These are phyloP conservation scores for Tuber microsphaerosporum DNA, from an alignment of 495 filamentous ascomycete genomes.

Conservation along the genomic window DNA sequence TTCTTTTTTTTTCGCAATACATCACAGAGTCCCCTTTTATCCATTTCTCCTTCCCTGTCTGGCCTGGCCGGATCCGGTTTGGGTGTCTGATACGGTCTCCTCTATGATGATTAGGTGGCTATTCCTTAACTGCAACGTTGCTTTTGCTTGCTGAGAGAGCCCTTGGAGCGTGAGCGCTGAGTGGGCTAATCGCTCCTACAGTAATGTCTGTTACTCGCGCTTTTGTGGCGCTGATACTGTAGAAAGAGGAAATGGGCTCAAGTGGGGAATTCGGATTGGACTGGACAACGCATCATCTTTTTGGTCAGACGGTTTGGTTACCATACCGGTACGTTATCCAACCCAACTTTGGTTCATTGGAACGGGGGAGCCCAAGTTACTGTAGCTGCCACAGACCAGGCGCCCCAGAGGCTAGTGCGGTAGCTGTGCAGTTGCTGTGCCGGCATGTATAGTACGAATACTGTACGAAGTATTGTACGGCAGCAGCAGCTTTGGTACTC, in stretches of 20 bases:
- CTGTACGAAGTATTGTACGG: neutral
- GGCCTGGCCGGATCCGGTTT: neutral
- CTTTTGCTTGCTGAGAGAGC: neutral
- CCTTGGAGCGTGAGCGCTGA: neutral
- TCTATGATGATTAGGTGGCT: neutral
- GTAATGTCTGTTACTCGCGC: neutral
- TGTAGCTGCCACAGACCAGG: slow-evolving; percentile 5
- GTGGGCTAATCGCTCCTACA: neutral
- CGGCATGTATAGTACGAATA: neutral
- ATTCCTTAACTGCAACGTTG: neutral
- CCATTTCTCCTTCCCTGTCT: neutral
- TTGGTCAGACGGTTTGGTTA: neutral
- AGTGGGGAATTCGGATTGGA: slow-evolving; percentile 22
- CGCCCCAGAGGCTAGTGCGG: neutral
- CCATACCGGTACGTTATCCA: neutral
- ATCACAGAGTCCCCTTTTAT: neutral
- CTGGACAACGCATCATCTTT: neutral
- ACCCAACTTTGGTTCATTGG: neutral
- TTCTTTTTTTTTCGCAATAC: neutral
- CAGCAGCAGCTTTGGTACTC: neutral
- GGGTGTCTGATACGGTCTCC: neutral
- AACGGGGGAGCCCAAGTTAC: neutral
- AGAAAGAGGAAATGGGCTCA: neutral
- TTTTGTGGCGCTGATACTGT: neutral
- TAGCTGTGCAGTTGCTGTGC: neutral